Conservation (phyloP, 805 yeast species). For the Zygosaccharomyces rouxii region DNA sequence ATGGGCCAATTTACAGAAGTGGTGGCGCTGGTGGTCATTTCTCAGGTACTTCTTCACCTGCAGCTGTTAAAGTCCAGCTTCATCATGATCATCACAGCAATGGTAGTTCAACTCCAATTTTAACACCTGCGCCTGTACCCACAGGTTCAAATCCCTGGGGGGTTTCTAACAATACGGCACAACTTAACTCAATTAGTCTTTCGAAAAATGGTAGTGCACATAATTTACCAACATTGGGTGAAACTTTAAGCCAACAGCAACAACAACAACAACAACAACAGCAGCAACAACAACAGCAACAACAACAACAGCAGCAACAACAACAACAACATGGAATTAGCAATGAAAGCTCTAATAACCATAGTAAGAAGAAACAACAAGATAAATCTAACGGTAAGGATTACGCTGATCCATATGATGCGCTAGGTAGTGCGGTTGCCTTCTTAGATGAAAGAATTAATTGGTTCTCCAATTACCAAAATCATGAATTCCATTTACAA, state of each 20-base stretch:
- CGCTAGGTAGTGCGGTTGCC: constrained; percentile 42
- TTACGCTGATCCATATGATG: constrained; percentile 44
- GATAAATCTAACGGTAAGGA: constrained; percentile 35
- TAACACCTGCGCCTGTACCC: constrained; percentile 34
- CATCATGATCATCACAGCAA: constrained; percentile 23
- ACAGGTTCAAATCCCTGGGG: constrained; percentile 36
- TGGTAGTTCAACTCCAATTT: constrained; percentile 23
- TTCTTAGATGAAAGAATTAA: constrained; percentile 48
- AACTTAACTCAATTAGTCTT: constrained; percentile 24
- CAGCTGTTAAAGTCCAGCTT: constrained; percentile 28
- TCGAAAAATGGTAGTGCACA: constrained; percentile 25
- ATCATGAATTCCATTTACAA: constrained; percentile 38
- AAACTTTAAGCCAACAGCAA: constrained; percentile 15
- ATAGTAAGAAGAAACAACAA: constrained; percentile 33
- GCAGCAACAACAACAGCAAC: constrained; percentile 16
- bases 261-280: constrained; percentile 1
- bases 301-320: constrained; percentile 26
- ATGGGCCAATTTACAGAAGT: constrained; percentile 12
- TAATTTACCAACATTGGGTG: constrained; percentile 30
- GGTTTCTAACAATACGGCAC: constrained; percentile 29
- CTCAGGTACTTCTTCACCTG: constrained; percentile 30
- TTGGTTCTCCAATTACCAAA: constrained; percentile 37
- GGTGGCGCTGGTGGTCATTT: constrained; percentile 11
- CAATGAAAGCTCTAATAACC: constrained; percentile 10
- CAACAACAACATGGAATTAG: constrained; percentile 22